Conservation (phyloP, 257 asterid genomes). For the Linderniella brevidens region DNA sequence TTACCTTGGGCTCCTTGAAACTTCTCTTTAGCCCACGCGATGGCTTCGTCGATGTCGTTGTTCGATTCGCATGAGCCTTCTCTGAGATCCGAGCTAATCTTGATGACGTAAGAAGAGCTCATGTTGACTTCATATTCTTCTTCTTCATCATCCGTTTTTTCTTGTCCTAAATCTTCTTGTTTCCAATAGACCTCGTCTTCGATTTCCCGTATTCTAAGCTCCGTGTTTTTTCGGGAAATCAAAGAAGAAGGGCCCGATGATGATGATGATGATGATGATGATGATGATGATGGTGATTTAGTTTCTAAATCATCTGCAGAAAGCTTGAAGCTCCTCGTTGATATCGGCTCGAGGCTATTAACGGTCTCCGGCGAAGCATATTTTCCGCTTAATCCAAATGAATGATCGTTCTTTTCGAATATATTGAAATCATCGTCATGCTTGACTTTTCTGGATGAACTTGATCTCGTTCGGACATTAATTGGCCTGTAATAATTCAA, state of each 20-base stretch:
- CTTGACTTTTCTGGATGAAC: too few species aligned
- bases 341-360: conserved; percentile 29
- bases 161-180: conserved; percentile 13
- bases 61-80: conserved; percentile 42
- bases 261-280: conserved; percentile 7
- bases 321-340: conserved; percentile 24
- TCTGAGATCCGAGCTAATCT: conserved; percentile 34
- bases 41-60: conserved; percentile 54
- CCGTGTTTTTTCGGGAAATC: conserved; percentile 23
- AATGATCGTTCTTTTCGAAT: conserved; percentile 15
- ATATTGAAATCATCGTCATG: neutral
- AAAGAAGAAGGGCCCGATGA: conserved; percentile 18
- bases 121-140: conserved; percentile 37
- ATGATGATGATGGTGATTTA: conserved; percentile 34
- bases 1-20: conserved; percentile 16
- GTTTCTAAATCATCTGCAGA: conserved; percentile 31
- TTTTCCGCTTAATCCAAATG: conserved; percentile 26
- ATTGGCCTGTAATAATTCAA: too few species aligned
- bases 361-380: conserved; percentile 57
- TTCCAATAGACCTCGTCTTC: too few species aligned
- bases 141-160: conserved; percentile 15
- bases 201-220: conserved; percentile 11
- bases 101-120: conserved; percentile 68
- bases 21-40: conserved; percentile 79
- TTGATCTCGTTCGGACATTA: too few species aligned